Evolutionary conservation across 495 filamentous ascomycete species (phyloP), one percentile per base, ranked within the genome.

Genomic region (Daldinia childiae): DNA sequence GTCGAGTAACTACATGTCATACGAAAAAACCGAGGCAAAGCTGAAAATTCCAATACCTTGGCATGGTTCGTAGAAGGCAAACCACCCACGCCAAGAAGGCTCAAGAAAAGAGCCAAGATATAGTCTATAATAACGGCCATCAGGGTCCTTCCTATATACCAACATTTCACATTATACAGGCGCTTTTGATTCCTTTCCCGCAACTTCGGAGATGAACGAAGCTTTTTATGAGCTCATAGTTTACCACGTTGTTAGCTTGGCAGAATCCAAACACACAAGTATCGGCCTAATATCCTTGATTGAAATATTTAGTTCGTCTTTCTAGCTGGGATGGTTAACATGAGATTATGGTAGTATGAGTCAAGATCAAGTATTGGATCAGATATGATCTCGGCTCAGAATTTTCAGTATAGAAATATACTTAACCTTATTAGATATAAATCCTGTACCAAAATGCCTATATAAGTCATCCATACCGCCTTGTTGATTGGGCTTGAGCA

Each of bases 91-190:
- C 67, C 67, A 69, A 69, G 67, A 58, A 52, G 39, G 15, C 21
- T 12, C 17, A 55, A 59, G 6, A 69, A 36, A 43, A 64, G 55
- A 29, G 67, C 67, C 67, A 69, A 69, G 67, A 69, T 64, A 64
- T 69, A 69, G 67, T 58, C 55, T 57, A 63, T 54, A 8, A 45
- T 17, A 24, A 59, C 19, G 26, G 55, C 67, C 67, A 69, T 64
- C 67, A 69, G 55, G 67, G 67, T 69, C 12, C 54, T 64, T 56
- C 9, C 17, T 41, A 26, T 15, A 51, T 9, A 21, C n/a, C 27
- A n/a, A 8, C 12, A 38, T 51, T 41, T 4, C 36, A n/a, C 24
- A 26, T 15, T 24, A 9, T n/a, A n/a, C 45, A 36, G 15, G 6
- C 14, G 1, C 7, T 48, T 12, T 24, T 3, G 2, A 48, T 12